Evolutionary conservation across 176 grass and related monocot species (phyloP), one percentile per base, ranked within the genome.

Genomic region (Rhipidocladum racemiflorum): DNA sequence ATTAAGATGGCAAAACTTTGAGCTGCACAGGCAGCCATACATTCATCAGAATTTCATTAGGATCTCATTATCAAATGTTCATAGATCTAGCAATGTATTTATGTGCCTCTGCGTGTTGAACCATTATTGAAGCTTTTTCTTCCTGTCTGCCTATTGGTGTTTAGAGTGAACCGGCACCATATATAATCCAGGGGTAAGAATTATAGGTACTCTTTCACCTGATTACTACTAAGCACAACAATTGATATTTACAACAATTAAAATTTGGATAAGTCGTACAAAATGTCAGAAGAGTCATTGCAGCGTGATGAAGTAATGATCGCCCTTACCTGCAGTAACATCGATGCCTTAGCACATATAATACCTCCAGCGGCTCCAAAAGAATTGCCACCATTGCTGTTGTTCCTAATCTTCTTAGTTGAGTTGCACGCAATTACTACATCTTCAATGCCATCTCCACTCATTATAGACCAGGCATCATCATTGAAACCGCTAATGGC

Each of bases 311-410:
- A 72, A 46, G 18, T 34, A 83, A 36, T 23, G 39, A 65, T 32
- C 23, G 23, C 56, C 55, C n/a, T 70, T 86, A 91, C 96, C 93
- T 99, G 89, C 68, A 99, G 87, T 74, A 99, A 67, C 96, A 99
- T 99, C 38, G 96, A 99, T 83, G 96, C 96, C 87, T 95, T 99
- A 32, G 96, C 96, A 95, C 96, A 99, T 39, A 99, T 91, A 77
- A 93, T 89, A 75, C 92, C 96, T 88, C 92, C 96, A 74, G 78
- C 73, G 14, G 74, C 70, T 73, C 81, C 82, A 72, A 97, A 91
- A 40, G 84, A 42, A 84, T 89, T 76, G 39, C 71, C 82, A 54
- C 64, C 78, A 73, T 81, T 88, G 48, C 11, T 77, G 81, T 69
- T 51, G 53, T 62, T 85, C 59, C 83, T 92, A 77, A 83, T 81